Conservation (phyloP, 2,329 filamentous ascomycete genomes). For the Xylariaceae sp. region DNA sequence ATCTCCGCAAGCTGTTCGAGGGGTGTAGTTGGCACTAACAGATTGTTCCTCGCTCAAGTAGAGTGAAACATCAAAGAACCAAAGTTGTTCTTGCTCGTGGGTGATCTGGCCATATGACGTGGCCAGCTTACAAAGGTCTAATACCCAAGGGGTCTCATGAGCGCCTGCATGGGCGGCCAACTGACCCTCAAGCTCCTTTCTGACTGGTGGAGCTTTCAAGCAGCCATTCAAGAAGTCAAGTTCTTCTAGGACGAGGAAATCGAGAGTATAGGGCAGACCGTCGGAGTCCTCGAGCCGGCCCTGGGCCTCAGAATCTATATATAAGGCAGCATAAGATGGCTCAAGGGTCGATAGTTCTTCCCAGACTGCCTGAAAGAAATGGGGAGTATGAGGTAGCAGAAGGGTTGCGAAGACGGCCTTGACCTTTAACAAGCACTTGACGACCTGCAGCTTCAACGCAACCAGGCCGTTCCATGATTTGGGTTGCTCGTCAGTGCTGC, state of each 20-base stretch:
- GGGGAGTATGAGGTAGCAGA: conserved; percentile 76
- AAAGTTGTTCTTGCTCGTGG: conserved; percentile 87
- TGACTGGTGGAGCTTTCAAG: conserved; percentile 82
- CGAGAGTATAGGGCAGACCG: conserved; percentile 87
- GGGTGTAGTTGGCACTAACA: conserved; percentile 93
- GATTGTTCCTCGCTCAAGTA: conserved; percentile 95
- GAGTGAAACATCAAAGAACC: conserved; percentile 95
- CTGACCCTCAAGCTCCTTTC: conserved; percentile 82
- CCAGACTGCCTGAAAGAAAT: conserved; percentile 86
- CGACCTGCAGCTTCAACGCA: conserved; percentile 87
- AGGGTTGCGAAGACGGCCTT: conserved; percentile 78
- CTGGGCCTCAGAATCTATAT: conserved; percentile 81
- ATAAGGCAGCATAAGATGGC: conserved; percentile 73
- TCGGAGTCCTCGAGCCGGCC: conserved; percentile 87
- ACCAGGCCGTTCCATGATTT: conserved; percentile 78
- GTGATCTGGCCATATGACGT: conserved; percentile 87
- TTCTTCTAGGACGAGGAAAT: conserved; percentile 90
- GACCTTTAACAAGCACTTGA: conserved; percentile 90
- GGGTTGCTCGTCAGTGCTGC: conserved; percentile 52
- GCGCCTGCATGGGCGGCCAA: conserved; percentile 60
- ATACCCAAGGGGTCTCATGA: conserved; percentile 73
- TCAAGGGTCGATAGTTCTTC: conserved; percentile 76
- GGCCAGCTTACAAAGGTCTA: conserved; percentile 82
- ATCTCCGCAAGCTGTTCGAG: conserved; percentile 88
- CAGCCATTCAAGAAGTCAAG: conserved; percentile 92